A percentile compares a stretch with the other conserved stretches of the same genome.
Evolutionary conservation across 495 filamentous ascomycete species (phyloP).

Genomic region (Aspergillus egyptiacus): DNA sequence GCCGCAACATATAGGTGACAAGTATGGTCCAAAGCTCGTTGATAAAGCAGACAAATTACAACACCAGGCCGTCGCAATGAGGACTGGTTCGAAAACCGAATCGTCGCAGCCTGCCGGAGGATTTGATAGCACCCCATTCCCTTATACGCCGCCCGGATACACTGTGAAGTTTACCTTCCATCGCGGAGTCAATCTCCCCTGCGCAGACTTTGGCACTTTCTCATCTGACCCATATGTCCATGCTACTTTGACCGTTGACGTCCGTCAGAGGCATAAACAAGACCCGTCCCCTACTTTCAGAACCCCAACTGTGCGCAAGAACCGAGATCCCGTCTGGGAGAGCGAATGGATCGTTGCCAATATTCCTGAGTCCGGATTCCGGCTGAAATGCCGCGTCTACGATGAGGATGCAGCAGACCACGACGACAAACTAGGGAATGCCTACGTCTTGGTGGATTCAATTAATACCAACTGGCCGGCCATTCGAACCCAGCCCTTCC

Average conservation of each 20-base stretch:
- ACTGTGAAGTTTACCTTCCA: slow-evolving; percentile 83
- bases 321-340: slow-evolving; percentile 73
- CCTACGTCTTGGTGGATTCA: slow-evolving; percentile 54
- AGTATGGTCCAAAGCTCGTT: slow-evolving; percentile 45
- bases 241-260: slow-evolving; percentile 56
- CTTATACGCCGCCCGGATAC: slow-evolving; percentile 65
- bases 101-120: slow-evolving; percentile 59
- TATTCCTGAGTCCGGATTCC: slow-evolving; percentile 70
- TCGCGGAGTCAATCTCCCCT: slow-evolving; percentile 69
- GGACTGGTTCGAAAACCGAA: slow-evolving; percentile 16
- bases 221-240: slow-evolving; percentile 80
- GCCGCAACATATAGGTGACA: slow-evolving; percentile 27
- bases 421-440: slow-evolving; percentile 83
- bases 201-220: slow-evolving; percentile 68
- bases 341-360: slow-evolving; percentile 83
- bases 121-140: slow-evolving; percentile 71
- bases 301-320: slow-evolving; percentile 66
- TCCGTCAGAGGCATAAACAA: slow-evolving; percentile 72
- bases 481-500: slow-evolving; percentile 56
- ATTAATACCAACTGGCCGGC: slow-evolving; percentile 63
- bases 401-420: slow-evolving; percentile 86
- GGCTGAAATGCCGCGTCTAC: slow-evolving; percentile 72
- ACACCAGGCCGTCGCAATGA: slow-evolving; percentile 36
- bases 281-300: slow-evolving; percentile 66
- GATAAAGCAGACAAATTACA: slow-evolving; percentile 55